These are phyloP conservation scores for Andrographis paniculata DNA, from an alignment of 305 asterid genomes.

Conservation along the genomic window DNA sequence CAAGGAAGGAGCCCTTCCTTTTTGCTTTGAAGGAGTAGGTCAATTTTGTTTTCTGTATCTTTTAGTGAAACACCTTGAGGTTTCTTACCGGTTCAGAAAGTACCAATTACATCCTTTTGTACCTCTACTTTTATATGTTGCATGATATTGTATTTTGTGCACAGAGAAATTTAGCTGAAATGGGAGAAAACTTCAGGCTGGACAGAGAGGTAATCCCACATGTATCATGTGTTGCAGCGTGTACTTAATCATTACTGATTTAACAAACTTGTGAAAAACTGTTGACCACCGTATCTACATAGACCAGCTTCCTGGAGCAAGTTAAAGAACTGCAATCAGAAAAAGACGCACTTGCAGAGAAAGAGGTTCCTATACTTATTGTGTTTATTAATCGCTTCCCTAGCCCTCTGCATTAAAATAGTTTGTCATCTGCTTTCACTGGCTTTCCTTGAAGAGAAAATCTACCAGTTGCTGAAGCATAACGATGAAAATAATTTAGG, in stretches of 20 bases:
- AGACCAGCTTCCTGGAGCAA: slow-evolving; percentile 42
- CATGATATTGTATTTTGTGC: slow-evolving; percentile 13
- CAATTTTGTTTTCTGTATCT: slow-evolving; percentile 3
- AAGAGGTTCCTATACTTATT: slow-evolving; percentile 32
- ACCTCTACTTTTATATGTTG: not conserved
- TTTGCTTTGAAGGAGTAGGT: slow-evolving; percentile 31
- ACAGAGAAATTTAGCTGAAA: slow-evolving; percentile 29
- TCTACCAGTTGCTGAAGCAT: slow-evolving; percentile 29
- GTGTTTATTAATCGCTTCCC: not conserved
- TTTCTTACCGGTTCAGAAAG: not conserved
- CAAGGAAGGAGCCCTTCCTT: slow-evolving; percentile 23
- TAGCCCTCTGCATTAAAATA: not conserved
- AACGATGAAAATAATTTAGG: slow-evolving; percentile 18
- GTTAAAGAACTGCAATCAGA: slow-evolving; percentile 37
- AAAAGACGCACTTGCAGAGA: slow-evolving; percentile 35
- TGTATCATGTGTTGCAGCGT: slow-evolving; percentile 7
- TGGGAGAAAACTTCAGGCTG: slow-evolving; percentile 28
- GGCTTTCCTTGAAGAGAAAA: slow-evolving; percentile 26
- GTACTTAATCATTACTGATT: slow-evolving; percentile 12
- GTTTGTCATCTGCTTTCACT: slow-evolving; percentile 17
- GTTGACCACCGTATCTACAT: slow-evolving; percentile 20
- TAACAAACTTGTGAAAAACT: slow-evolving; percentile 8
- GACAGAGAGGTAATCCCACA: slow-evolving; percentile 42
- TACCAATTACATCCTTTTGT: too few relatives aligned
- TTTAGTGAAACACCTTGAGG: slow-evolving; percentile 3